Conservation (phyloP, 257 asterid species). For the Vinca minor region DNA sequence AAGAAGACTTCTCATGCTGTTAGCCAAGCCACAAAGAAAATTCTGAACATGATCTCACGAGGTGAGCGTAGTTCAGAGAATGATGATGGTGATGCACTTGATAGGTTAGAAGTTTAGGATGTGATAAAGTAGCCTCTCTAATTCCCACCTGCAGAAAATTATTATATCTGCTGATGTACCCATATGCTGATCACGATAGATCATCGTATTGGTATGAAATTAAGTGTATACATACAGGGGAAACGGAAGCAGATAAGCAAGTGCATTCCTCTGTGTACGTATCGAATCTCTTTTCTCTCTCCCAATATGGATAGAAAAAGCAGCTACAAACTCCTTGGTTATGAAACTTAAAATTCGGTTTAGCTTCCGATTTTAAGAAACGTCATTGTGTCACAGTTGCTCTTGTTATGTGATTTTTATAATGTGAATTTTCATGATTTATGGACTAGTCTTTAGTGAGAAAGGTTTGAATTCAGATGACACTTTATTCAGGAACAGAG, state of each 20-base stretch:
- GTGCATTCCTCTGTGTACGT: neutral
- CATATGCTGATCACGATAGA: neutral
- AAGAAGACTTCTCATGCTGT: constrained; percentile 77
- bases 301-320: neutral
- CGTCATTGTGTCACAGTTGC: neutral
- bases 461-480: neutral
- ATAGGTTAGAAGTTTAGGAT: constrained; percentile 20
- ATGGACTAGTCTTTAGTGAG: neutral
- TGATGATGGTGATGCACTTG: constrained; percentile 31
- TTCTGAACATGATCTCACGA: constrained; percentile 59
- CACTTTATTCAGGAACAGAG: no score
- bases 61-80: constrained; percentile 35
- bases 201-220: neutral
- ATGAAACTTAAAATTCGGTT: neutral
- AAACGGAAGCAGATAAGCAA: neutral
- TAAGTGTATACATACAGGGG: neutral
- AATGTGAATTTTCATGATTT: neutral
- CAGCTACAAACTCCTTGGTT: neutral
- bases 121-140: neutral
- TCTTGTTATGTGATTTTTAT: neutral
- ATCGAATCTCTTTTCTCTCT: neutral
- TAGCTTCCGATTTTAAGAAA: neutral
- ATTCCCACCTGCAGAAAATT: neutral
- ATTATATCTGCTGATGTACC: constrained; percentile 1
- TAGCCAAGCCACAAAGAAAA: constrained; percentile 58